phyloP scores from a whole-genome alignment of 306 rosid species.

The Glycine soja region DNA sequence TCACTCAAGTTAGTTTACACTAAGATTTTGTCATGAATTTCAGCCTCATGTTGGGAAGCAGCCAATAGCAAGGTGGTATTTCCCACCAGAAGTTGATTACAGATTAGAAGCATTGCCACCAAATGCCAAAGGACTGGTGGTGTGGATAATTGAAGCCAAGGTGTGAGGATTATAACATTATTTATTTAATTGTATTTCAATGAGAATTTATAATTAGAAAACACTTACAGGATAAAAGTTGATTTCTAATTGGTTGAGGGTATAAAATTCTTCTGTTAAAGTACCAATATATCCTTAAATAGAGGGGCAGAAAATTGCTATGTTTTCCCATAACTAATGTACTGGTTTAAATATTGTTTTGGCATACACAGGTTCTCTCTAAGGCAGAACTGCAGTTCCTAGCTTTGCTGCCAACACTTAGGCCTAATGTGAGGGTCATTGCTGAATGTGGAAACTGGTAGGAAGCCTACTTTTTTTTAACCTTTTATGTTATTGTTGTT shows the following conservation, averaged over 20 bases:
- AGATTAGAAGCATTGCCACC: slow-evolving; percentile 92
- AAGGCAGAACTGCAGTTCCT: slow-evolving; percentile 94
- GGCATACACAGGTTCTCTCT: slow-evolving; percentile 75
- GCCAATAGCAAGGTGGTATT: slow-evolving; percentile 88
- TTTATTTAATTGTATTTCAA: neutral
- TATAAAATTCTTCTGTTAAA: too few relatives aligned
- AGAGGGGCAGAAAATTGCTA: neutral
- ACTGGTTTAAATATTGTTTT: slow-evolving; percentile 1
- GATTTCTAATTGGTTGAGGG: too few relatives aligned
- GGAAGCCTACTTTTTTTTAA: neutral
- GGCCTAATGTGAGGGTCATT: slow-evolving; percentile 93
- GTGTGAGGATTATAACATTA: slow-evolving; percentile 37
- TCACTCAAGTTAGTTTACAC: neutral
- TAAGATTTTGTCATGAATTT: neutral
- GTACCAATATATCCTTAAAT: too few relatives aligned
- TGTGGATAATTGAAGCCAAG: slow-evolving; percentile 63
- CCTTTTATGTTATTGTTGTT: too few relatives aligned
- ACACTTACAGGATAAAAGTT: too few relatives aligned
- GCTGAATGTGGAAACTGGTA: slow-evolving; percentile 98
- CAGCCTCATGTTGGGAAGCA: slow-evolving; percentile 63
- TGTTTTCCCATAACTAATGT: neutral
- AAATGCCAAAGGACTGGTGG: slow-evolving; percentile 67
- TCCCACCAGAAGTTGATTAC: slow-evolving; percentile 95
- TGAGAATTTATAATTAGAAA: neutral
- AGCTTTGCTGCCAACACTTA: slow-evolving; percentile 76